Evolutionary conservation across 2,329 filamentous ascomycete species (phyloP).

Genomic region (Aspergillus chevalieri): DNA sequence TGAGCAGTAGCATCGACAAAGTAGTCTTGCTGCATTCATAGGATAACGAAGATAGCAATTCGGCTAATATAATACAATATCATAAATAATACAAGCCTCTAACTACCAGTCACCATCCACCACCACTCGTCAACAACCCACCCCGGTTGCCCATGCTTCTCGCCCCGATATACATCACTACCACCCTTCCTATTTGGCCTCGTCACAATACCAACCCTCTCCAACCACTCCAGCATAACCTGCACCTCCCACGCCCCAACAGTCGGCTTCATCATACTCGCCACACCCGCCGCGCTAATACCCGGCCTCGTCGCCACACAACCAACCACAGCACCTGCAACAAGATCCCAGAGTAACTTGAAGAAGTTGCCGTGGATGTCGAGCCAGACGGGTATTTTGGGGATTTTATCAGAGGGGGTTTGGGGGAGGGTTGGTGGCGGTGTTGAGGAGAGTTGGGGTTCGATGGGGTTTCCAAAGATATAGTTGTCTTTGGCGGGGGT

Average conservation of each 20-base stretch:
- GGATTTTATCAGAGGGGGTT: conserved; percentile 7
- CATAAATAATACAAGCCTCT: background rate
- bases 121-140: conserved; percentile 36
- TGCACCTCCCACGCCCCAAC: conserved; percentile 39
- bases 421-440: conserved; percentile 6
- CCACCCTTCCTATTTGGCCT: conserved; percentile 3
- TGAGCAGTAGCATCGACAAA: no score
- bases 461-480: conserved; percentile 34
- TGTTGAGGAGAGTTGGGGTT: conserved; percentile 20
- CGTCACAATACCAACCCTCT: conserved; percentile 17
- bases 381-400: conserved; percentile 42
- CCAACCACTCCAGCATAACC: conserved; percentile 37
- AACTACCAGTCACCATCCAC: conserved; percentile 32
- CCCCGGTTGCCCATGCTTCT: conserved; percentile 9
- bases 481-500: conserved; percentile 30
- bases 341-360: conserved; percentile 37
- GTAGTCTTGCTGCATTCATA: background rate
- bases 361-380: conserved; percentile 41
- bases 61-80: background rate
- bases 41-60: background rate
- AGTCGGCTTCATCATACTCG: conserved; percentile 31
- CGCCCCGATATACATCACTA: background rate
- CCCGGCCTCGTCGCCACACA: conserved; percentile 39
- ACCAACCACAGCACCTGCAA: conserved; percentile 36
- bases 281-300: conserved; percentile 28